A percentile compares a stretch with the other conserved stretches of the same genome.
phyloP scores from a whole-genome alignment of 2,329 filamentous ascomycete species.

The Penicillium sp. region DNA sequence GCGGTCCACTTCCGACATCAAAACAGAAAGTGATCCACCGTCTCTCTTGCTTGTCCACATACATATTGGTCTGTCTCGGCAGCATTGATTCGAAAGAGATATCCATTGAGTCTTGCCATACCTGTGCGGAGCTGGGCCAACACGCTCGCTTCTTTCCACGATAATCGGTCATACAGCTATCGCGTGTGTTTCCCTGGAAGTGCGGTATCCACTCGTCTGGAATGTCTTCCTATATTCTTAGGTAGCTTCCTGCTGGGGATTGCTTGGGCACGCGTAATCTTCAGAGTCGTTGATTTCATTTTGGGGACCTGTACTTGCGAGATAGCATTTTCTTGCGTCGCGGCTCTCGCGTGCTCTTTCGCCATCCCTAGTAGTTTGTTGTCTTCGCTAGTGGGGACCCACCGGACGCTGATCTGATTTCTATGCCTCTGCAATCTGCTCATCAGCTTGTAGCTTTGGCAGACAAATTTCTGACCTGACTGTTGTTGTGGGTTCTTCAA shows the following conservation, averaged over 20 bases:
- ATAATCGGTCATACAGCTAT: slow-evolving; percentile 26
- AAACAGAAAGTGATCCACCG: slow-evolving; percentile 19
- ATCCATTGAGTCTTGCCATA: slow-evolving; percentile 37
- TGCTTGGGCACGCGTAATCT: slow-evolving; percentile 26
- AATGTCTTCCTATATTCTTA: slow-evolving; percentile 28
- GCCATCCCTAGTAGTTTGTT: slow-evolving; percentile 23
- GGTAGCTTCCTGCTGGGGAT: slow-evolving; percentile 19
- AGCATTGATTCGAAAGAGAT: slow-evolving; percentile 20
- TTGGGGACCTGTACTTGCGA: slow-evolving; percentile 16
- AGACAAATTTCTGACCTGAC: slow-evolving; percentile 25
- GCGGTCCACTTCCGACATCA: slow-evolving; percentile 28
- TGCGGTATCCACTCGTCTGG: slow-evolving; percentile 30
- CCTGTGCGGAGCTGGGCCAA: slow-evolving; percentile 34
- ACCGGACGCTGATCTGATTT: slow-evolving; percentile 24
- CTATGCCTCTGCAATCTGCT: slow-evolving; percentile 22
- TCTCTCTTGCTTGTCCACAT: slow-evolving; percentile 21
- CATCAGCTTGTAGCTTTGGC: slow-evolving; percentile 27
- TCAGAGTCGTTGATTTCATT: slow-evolving; percentile 33
- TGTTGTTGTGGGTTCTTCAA: slow-evolving; percentile 26
- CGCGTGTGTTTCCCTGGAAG: slow-evolving; percentile 35
- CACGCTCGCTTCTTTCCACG: slow-evolving; percentile 35
- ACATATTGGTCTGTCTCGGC: slow-evolving; percentile 15
- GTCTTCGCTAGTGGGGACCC: slow-evolving; percentile 20
- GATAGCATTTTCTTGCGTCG: slow-evolving; percentile 22
- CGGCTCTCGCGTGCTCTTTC: slow-evolving; percentile 26